Percentiles rank a stretch among this genome's conserved stretches.
phyloP scores from a whole-genome alignment of 1,284 basidiomycete species.

The Gymnopus androsaceus region DNA sequence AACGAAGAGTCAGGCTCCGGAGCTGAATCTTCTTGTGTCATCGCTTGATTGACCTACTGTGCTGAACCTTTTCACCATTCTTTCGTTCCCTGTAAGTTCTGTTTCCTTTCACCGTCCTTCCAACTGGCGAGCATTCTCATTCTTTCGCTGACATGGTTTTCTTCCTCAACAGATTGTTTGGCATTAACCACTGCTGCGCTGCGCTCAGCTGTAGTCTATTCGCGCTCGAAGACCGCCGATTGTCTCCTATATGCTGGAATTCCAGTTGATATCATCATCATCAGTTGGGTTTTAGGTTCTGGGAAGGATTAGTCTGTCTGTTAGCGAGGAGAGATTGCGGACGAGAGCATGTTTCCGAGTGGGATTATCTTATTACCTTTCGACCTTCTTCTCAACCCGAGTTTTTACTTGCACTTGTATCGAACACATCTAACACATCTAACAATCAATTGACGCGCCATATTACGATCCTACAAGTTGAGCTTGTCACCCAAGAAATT shows the following conservation, averaged over 20 bases:
- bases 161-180: not conserved
- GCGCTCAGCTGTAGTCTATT: not conserved
- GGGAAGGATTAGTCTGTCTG: not conserved
- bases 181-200: conserved; percentile 6
- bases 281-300: not conserved
- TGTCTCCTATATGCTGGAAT: not conserved
- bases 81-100: not conserved
- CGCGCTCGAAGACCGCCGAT: not conserved
- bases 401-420: not conserved
- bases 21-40: conserved; percentile 1
- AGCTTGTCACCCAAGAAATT: no score
- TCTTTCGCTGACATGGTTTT: not conserved
- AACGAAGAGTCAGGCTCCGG: conserved; percentile 8
- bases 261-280: not conserved
- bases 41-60: conserved; percentile 1
- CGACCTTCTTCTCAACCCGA: conserved; percentile 1
- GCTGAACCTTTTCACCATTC: not conserved
- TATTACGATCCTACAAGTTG: not conserved
- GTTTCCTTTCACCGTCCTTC: not conserved
- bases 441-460: not conserved
- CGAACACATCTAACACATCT: not conserved
- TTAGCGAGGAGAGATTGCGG: not conserved
- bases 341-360: not conserved
- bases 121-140: no score
- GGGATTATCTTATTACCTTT: conserved; percentile 11